A percentile compares a stretch with the other conserved stretches of the same genome.
These are phyloP conservation scores for Talaromyces liani DNA, from an alignment of 495 filamentous ascomycete species.

Conservation along the genomic window DNA sequence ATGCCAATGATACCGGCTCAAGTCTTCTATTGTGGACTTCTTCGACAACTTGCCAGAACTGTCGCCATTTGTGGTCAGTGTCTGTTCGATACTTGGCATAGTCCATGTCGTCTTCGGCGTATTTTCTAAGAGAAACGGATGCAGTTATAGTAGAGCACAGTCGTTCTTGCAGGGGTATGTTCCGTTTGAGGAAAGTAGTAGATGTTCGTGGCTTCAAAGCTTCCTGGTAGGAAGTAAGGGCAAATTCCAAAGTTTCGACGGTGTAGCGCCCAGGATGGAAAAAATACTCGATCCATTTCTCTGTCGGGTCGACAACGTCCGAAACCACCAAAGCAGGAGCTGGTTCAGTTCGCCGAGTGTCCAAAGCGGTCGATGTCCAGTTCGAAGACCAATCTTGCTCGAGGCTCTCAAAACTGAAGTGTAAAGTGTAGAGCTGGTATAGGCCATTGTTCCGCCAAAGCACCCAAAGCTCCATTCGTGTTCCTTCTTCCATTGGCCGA, in stretches of 20 bases:
- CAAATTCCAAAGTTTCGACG: slow-evolving; percentile 70
- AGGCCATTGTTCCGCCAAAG: slow-evolving; percentile 80
- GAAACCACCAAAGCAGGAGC: slow-evolving; percentile 48
- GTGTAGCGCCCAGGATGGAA: slow-evolving; percentile 75
- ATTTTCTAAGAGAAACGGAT: slow-evolving; percentile 52
- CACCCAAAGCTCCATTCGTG: slow-evolving; percentile 67
- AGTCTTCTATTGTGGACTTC: slow-evolving; percentile 82
- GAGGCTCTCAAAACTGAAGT: slow-evolving; percentile 46
- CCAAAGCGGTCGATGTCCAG: slow-evolving; percentile 67
- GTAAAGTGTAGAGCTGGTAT: slow-evolving; percentile 63
- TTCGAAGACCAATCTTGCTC: slow-evolving; percentile 52
- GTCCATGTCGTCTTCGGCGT: slow-evolving; percentile 57
- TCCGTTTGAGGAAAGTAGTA: slow-evolving; percentile 26
- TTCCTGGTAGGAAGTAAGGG: slow-evolving; percentile 65
- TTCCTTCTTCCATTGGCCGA: slow-evolving; percentile 42
- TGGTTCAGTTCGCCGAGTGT: slow-evolving; percentile 47
- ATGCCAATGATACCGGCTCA: slow-evolving; percentile 67
- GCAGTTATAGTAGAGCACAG: slow-evolving; percentile 63
- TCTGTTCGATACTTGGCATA: slow-evolving; percentile 62
- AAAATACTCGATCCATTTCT: slow-evolving; percentile 53
- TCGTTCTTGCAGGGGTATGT: slow-evolving; percentile 52
- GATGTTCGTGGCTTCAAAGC: slow-evolving; percentile 39
- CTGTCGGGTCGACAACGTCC: slow-evolving; percentile 51
- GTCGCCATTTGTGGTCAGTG: slow-evolving; percentile 77
- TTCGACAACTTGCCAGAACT: slow-evolving; percentile 75